These are phyloP conservation scores for Trichoderma asperelloides DNA, from an alignment of 495 filamentous ascomycete species.

Conservation along the genomic window DNA sequence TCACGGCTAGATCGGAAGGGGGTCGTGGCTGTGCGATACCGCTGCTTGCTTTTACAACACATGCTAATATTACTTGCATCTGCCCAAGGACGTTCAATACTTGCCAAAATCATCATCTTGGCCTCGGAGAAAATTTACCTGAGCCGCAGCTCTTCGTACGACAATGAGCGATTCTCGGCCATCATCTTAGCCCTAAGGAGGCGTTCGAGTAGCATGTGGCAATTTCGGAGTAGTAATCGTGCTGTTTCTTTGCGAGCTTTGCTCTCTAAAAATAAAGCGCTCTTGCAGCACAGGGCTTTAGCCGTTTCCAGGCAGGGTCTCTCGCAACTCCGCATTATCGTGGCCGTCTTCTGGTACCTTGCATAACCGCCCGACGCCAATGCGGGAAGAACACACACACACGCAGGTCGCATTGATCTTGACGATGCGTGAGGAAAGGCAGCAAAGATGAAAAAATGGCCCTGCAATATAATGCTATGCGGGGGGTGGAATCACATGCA, in stretches of 20 bases:
- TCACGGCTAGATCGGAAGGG: not conserved
- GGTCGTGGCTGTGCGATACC: not conserved
- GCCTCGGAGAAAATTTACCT: not conserved
- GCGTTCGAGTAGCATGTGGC: not conserved
- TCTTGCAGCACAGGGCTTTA: not conserved
- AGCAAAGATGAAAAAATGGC: not conserved
- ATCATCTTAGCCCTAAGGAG: not conserved
- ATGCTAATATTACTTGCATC: not conserved
- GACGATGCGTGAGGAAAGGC: not conserved
- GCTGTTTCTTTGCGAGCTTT: not conserved
- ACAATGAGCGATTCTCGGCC: not conserved
- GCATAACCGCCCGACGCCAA: slow-evolving; percentile 1
- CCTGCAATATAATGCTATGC: not conserved
- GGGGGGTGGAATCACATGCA: not conserved
- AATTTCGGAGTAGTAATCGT: not conserved
- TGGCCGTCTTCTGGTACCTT: not conserved
- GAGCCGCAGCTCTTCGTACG: too few relatives aligned
- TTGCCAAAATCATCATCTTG: not conserved
- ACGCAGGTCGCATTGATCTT: not conserved
- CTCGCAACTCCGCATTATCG: not conserved
- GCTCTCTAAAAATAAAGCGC: too few relatives aligned
- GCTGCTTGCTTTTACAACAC: not conserved
- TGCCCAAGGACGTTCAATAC: not conserved
- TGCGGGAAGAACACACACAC: not conserved
- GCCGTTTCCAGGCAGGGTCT: not conserved